Percentiles rank a stretch among this genome's conserved stretches.
Evolutionary conservation across 163 green algal species (phyloP).

Genomic region (Chloromonas sp.): DNA sequence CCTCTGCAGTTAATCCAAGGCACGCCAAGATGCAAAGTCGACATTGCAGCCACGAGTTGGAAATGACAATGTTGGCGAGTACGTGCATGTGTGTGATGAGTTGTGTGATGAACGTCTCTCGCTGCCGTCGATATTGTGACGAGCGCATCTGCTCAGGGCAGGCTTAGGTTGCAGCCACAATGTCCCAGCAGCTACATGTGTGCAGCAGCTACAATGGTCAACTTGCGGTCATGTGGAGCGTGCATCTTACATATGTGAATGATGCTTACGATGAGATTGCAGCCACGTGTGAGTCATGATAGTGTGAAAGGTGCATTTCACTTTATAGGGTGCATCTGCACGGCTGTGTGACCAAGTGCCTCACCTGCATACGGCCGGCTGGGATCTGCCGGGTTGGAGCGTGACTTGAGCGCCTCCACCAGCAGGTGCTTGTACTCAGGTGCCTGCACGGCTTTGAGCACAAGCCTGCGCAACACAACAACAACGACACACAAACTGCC

Average conservation of each 20-base stretch:
- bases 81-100: not conserved
- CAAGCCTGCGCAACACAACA: conserved; percentile 44
- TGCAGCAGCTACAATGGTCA: too few relatives aligned
- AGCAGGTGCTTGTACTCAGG: conserved; percentile 64
- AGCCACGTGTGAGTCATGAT: not conserved
- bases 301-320: not conserved
- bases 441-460: conserved; percentile 72
- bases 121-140: not conserved
- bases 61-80: not conserved
- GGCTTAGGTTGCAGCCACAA: too few relatives aligned
- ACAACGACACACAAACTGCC: not conserved
- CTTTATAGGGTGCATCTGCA: not conserved
- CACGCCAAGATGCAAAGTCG: not conserved
- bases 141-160: not conserved
- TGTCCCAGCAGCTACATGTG: too few relatives aligned
- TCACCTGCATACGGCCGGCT: conserved; percentile 22
- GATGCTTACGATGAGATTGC: not conserved
- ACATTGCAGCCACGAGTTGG: not conserved
- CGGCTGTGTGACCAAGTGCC: not conserved
- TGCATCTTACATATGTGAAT: not conserved
- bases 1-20: conserved; percentile 26
- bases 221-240: too few relatives aligned
- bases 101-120: not conserved
- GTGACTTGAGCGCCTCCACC: not conserved
- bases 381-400: conserved; percentile 1